Percentiles rank a stretch among this genome's conserved stretches.
Evolutionary conservation across 2,329 filamentous ascomycete genomes (phyloP).

Genomic region (Thermochaetoides dissita): DNA sequence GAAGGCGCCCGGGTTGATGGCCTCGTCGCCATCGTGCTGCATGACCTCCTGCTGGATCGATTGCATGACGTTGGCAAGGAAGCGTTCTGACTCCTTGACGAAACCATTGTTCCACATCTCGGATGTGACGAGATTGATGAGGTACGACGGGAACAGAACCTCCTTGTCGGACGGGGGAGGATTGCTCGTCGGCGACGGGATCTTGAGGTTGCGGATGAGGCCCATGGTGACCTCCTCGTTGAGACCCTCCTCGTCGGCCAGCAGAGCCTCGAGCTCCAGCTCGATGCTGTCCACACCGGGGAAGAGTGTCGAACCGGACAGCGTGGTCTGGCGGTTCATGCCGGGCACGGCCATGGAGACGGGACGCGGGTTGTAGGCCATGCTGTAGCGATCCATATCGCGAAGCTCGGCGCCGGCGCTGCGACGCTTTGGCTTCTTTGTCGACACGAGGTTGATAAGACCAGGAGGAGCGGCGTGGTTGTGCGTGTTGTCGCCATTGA

Average conservation of each 20-base stretch:
- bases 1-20: conserved; percentile 93
- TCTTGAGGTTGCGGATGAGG: conserved; percentile 90
- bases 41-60: conserved; percentile 99
- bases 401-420: conserved; percentile 80
- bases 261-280: conserved; percentile 80
- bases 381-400: conserved; percentile 80
- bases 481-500: conserved; percentile 56
- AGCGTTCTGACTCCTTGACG: conserved; percentile 97
- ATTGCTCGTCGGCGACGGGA: conserved; percentile 72
- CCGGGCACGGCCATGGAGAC: conserved; percentile 84
- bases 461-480: conserved; percentile 51
- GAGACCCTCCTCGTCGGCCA: conserved; percentile 87
- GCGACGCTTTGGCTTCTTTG: conserved; percentile 90
- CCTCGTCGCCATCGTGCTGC: conserved; percentile 95
- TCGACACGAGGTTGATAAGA: conserved; percentile 90
- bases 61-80: conserved; percentile 98
- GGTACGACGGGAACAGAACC: conserved; percentile 93
- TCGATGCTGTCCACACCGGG: conserved; percentile 82
- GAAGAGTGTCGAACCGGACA: conserved; percentile 64
- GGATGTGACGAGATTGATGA: conserved; percentile 96
- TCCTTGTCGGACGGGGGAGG: conserved; percentile 95
- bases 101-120: conserved; percentile 99
- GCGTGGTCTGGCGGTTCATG: conserved; percentile 42
- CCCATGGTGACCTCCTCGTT: conserved; percentile 97
- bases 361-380: conserved; percentile 82